Percentiles rank a stretch among this genome's conserved stretches.
Evolutionary conservation across 2,329 filamentous ascomycete genomes (phyloP).

Genomic region (Ophiostoma quercus): DNA sequence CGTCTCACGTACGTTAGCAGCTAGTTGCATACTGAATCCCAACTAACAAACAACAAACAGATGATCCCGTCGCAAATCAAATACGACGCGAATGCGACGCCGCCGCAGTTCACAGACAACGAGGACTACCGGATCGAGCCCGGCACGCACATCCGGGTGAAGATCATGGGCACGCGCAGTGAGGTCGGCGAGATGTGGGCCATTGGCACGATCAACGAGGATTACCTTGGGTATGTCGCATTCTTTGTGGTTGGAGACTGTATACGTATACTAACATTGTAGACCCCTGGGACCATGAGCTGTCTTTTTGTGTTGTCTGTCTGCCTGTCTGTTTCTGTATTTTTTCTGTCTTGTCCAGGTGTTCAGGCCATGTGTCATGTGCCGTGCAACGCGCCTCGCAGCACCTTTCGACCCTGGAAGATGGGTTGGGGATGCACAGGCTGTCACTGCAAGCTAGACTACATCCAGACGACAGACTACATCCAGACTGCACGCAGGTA

Average conservation of each 20-base stretch:
- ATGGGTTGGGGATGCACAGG: background rate
- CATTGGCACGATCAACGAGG: conserved; percentile 92
- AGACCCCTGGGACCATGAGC: conserved; percentile 16
- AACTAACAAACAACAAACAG: conserved; percentile 40
- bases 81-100: conserved; percentile 91
- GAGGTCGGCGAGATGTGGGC: conserved; percentile 95
- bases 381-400: background rate
- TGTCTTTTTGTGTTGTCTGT: background rate
- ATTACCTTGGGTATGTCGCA: conserved; percentile 58
- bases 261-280: background rate
- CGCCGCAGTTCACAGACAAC: conserved; percentile 94
- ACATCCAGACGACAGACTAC: background rate
- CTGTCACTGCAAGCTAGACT: background rate
- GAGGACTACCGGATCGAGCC: conserved; percentile 91
- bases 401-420: conserved; percentile 1
- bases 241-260: background rate
- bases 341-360: background rate
- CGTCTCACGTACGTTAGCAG: conserved; percentile 59
- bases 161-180: conserved; percentile 87
- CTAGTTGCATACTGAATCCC: too few relatives aligned
- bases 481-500: background rate
- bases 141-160: conserved; percentile 86
- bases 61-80: conserved; percentile 88
- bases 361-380: too few relatives aligned
- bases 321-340: background rate